Evolutionary conservation across 371 early-diverging fungal species (phyloP), one percentile per base, ranked within the genome.

Genomic region (Syncephalastrum sp.): DNA sequence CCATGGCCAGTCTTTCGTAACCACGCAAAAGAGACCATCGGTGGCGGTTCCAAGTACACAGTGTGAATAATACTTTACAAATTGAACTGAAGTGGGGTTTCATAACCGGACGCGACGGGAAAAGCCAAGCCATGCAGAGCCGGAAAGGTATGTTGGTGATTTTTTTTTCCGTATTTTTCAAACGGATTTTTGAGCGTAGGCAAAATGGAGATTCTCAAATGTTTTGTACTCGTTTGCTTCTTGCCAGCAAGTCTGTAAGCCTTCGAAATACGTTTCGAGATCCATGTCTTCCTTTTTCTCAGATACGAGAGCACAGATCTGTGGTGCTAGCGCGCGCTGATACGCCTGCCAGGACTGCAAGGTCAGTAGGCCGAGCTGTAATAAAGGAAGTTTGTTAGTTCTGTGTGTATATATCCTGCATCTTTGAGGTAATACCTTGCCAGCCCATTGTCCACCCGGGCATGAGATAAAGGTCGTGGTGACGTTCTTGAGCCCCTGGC

Each of bases 371-470:
- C 78, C 78, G 48, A 77, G 56, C 77, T 77, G 63, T 10, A 38
- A n/a, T 8, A 52, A 42, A 4, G 21, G 21, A 27, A 13, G n/a
- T 46, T 23, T 13, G 38, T 33, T 33, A 33, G 12, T 5, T 2
- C 8, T 10, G 8, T 33, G 38, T 15, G 17, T 25, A 38, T 43
- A 45, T 33, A 25, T 29, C 29, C 23, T 4, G n/a, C 4, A 12
- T 16, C 60, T 7, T 10, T 33, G 38, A 8, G 12, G 38, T 10
- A 8, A 29, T 74, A 77, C 77, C 64, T 77, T 77, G 48, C 78
- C 78, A 16, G 78, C 78, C 78, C 78, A 77, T 60, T 72, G 67
- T 25, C 78, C 78, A n/a, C 74, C 78, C 16, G 78, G 78, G 42
- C 74, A 77, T n/a, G 78, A 77, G 15, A 77, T 72, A 64, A 72